These are phyloP conservation scores for Elsinoe australis DNA, from an alignment of 2,329 filamentous ascomycete species.

Conservation along the genomic window DNA sequence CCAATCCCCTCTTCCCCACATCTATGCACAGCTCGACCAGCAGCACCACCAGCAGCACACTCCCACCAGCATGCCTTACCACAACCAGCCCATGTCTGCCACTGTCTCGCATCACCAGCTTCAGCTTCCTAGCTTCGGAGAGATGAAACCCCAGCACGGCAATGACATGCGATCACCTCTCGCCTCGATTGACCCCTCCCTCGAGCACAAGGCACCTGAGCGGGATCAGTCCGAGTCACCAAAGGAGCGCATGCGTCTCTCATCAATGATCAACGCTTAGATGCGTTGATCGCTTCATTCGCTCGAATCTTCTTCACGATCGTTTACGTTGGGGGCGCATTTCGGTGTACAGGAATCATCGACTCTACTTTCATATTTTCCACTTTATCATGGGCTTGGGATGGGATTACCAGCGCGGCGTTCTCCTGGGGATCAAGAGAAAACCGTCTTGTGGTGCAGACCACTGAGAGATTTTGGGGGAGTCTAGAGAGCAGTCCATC, in stretches of 20 bases:
- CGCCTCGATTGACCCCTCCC: slow-evolving; percentile 1
- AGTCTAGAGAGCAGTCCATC: background rate
- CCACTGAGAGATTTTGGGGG: background rate
- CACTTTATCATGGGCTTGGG: background rate
- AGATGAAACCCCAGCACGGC: slow-evolving; percentile 2
- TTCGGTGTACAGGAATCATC: slow-evolving; percentile 1
- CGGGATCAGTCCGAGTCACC: slow-evolving; percentile 28
- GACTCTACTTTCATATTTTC: slow-evolving; percentile 1
- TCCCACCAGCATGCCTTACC: slow-evolving; percentile 18
- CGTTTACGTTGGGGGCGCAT: slow-evolving; percentile 1
- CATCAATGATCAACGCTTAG: slow-evolving; percentile 29
- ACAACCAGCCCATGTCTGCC: slow-evolving; percentile 19
- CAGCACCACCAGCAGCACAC: slow-evolving; percentile 24
- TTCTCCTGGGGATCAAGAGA: slow-evolving; percentile 2
- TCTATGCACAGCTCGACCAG: slow-evolving; percentile 24
- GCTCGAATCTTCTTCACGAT: slow-evolving; percentile 11
- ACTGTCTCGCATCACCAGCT: slow-evolving; percentile 18
- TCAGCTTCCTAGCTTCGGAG: slow-evolving; percentile 26
- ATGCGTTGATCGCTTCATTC: slow-evolving; percentile 8
- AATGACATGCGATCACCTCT: slow-evolving; percentile 9
- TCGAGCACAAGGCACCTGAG: slow-evolving; percentile 17
- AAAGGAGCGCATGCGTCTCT: slow-evolving; percentile 34
- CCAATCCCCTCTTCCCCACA: slow-evolving; percentile 20
- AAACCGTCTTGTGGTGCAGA: slow-evolving; percentile 6
- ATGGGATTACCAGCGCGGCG: slow-evolving; percentile 7